phyloP scores from a whole-genome alignment of 2,329 filamentous ascomycete genomes.

The Aschersonia sp. region DNA sequence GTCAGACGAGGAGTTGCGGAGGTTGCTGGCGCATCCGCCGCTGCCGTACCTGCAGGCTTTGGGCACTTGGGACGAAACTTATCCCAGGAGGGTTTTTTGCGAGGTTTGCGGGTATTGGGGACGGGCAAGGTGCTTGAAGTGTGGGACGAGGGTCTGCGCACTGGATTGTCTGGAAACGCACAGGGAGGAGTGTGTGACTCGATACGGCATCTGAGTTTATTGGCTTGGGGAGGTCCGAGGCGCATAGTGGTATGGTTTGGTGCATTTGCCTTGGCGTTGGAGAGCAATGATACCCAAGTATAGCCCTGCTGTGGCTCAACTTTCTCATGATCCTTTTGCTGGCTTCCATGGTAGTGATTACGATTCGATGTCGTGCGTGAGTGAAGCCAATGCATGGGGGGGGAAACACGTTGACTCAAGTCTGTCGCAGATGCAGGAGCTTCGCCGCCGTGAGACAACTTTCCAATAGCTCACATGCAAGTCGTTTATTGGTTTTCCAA shows the following conservation, averaged over 20 bases:
- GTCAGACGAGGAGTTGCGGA: constrained; percentile 45
- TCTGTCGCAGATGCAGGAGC: too few species aligned
- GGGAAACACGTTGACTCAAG: too few species aligned
- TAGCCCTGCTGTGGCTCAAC: not conserved
- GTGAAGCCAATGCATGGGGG: too few species aligned
- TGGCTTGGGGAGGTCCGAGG: not conserved
- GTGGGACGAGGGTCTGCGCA: constrained; percentile 64
- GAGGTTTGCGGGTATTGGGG: constrained; percentile 77
- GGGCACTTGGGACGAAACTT: constrained; percentile 28
- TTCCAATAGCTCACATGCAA: too few species aligned
- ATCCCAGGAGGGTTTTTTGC: constrained; percentile 54
- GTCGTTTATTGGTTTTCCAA: too few species aligned
- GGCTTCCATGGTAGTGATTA: too few species aligned
- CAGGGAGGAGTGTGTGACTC: constrained; percentile 54
- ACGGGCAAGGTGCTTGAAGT: constrained; percentile 60
- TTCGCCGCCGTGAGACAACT: too few species aligned
- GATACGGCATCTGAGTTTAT: constrained; percentile 36
- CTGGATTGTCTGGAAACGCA: constrained; percentile 61
- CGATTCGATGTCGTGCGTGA: too few species aligned
- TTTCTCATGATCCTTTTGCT: constrained; percentile 2
- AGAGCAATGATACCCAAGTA: constrained; percentile 5
- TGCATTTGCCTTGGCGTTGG: not conserved
- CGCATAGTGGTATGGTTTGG: not conserved
- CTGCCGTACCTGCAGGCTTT: constrained; percentile 53
- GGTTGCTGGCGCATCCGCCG: constrained; percentile 47